phyloP scores from a whole-genome alignment of 257 asterid genomes.

The Fraxinus quadrangulata region DNA sequence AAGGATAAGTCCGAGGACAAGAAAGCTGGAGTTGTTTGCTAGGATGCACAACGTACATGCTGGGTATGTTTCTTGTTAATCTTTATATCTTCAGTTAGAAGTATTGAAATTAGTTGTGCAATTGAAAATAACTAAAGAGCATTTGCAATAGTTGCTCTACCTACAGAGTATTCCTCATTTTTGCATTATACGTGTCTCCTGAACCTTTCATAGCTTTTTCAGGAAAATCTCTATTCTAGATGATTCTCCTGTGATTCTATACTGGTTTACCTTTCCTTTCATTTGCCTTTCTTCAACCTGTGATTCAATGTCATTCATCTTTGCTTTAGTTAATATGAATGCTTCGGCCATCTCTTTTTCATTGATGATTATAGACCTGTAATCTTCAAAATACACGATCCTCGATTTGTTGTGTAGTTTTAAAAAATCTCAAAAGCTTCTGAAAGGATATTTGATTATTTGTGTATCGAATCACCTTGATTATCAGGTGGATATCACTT shows the following conservation, averaged over 20 bases:
- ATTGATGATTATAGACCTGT: neutral
- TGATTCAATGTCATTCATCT: neutral
- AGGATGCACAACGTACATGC: slow-evolving; percentile 90
- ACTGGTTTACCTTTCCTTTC: neutral
- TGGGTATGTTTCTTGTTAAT: slow-evolving; percentile 64
- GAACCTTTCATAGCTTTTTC: neutral
- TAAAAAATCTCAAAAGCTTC: neutral
- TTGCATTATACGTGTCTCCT: neutral
- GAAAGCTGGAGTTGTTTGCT: slow-evolving; percentile 97
- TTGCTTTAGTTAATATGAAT: neutral
- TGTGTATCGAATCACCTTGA: neutral
- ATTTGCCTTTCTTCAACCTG: neutral
- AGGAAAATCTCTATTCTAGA: neutral
- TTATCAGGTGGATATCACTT: slow-evolving; percentile 87
- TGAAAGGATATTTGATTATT: neutral
- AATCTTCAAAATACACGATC: neutral
- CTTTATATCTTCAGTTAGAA: slow-evolving; percentile 14
- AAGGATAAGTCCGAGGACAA: slow-evolving; percentile 92
- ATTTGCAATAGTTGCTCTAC: slow-evolving; percentile 10
- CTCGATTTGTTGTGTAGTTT: neutral
- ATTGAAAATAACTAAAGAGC: neutral
- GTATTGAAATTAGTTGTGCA: slow-evolving; percentile 3
- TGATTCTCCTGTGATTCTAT: neutral
- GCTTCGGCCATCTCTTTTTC: no score
- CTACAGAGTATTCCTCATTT: neutral